Evolutionary conservation across 2,329 filamentous ascomycete genomes (phyloP), one percentile per base, ranked within the genome.

Genomic region (Penicillium glabrum): DNA sequence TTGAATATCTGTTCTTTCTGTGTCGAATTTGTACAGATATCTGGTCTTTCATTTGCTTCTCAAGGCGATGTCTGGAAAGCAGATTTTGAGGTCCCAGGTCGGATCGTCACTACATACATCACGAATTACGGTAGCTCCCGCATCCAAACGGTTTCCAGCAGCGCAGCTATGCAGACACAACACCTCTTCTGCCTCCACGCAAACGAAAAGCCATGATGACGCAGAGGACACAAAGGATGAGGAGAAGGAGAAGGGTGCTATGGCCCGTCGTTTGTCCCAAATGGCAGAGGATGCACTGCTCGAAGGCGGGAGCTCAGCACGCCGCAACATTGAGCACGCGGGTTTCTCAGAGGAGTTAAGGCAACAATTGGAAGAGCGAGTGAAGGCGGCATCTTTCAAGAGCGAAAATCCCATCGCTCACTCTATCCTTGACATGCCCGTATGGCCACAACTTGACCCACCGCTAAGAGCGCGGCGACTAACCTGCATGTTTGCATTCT

Each of bases 261-360:
- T 88, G 80, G 82, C 82, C 2, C 75, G 82, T 19, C 78, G 84
- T 19, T 71, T 88, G 56, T 78, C 80, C 5, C 78, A 83, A 57
- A 83, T 88, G 83, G 85, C 82, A 44, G 84, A 87, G 60, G 80
- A 86, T 60, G 78, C 78, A 16, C 72, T 88, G 27, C 77, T 83
- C 46, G 78, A 79, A 51, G 83, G 83, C 31, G 82, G 83, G 27
- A 79, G 80, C 56, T 79, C 81, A 53, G 81, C 83, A 31, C 77
- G 73, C 46, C 85, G 81, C 64, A 82, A 82, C 48, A 77, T 88
- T n/a, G 75, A 82, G 64, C 82, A 86, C 60, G 83, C 82, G 27
- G 84, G 83, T 47, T 88, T 88, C 72, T 85, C 82, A 57, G 82
- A 86, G 50, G 83, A 86, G 5, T 70, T 88, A 61, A 85, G 83